These are phyloP conservation scores for Podospora sp. DNA, from an alignment of 495 filamentous ascomycete genomes.

Conservation along the genomic window DNA sequence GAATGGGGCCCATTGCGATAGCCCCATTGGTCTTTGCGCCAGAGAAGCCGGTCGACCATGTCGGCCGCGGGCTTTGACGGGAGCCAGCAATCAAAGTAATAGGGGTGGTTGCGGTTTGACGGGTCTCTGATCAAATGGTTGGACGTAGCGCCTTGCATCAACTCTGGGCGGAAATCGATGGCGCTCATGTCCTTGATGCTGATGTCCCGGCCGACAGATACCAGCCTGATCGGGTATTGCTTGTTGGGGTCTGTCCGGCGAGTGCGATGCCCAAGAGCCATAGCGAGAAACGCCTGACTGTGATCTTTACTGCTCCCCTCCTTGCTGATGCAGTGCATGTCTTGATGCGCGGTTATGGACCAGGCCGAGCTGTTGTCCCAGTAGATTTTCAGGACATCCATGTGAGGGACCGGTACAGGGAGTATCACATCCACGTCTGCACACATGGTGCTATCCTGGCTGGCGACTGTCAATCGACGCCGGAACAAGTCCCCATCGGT, in stretches of 20 bases:
- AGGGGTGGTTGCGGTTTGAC: slow-evolving; percentile 28
- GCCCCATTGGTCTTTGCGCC: slow-evolving; percentile 15
- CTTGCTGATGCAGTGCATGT: slow-evolving; percentile 26
- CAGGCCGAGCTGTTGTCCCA: slow-evolving; percentile 52
- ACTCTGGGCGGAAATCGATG: slow-evolving; percentile 15
- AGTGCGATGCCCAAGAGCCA: slow-evolving; percentile 50
- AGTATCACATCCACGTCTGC: slow-evolving; percentile 51
- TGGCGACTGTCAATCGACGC: slow-evolving; percentile 35
- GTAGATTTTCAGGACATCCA: slow-evolving; percentile 50
- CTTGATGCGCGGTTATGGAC: slow-evolving; percentile 39
- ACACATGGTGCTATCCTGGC: slow-evolving; percentile 33
- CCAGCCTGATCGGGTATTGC: slow-evolving; percentile 45
- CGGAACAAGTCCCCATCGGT: slow-evolving; percentile 28
- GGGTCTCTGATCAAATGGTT: slow-evolving; percentile 40
- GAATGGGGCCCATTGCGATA: not conserved
- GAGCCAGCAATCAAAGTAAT: slow-evolving; percentile 38
- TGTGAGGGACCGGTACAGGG: slow-evolving; percentile 45
- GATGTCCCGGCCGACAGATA: slow-evolving; percentile 25
- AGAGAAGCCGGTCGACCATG: slow-evolving; percentile 14
- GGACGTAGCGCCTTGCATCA: slow-evolving; percentile 17
- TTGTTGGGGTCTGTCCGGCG: slow-evolving; percentile 32
- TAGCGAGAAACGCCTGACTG: slow-evolving; percentile 51
- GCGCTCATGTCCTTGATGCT: slow-evolving; percentile 20
- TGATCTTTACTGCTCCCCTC: slow-evolving; percentile 37
- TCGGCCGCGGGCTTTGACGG: slow-evolving; percentile 41